These are phyloP conservation scores for Carpinus fangiana DNA, from an alignment of 306 rosid species.

Conservation along the genomic window DNA sequence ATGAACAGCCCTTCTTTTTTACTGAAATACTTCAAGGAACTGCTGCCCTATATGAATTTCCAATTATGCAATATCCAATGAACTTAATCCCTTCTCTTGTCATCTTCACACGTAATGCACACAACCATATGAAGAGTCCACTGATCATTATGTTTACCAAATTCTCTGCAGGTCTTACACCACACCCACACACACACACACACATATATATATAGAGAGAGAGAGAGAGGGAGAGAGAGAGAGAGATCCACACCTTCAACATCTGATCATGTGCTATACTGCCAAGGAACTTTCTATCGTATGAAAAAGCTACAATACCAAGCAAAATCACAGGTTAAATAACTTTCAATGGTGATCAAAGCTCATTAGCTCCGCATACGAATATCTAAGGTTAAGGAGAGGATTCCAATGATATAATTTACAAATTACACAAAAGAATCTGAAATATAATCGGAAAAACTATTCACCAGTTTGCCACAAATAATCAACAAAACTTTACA, in stretches of 20 bases:
- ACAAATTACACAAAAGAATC: not conserved
- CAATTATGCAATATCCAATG: no score
- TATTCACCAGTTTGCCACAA: not conserved
- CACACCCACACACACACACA: no score
- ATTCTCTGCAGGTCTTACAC: not conserved
- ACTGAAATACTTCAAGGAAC: no score
- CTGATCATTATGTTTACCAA: not conserved
- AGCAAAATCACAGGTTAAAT: constrained; percentile 31
- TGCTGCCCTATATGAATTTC: no score
- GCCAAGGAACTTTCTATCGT: constrained; percentile 72
- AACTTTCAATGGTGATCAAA: not conserved
- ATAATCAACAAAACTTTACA: not conserved
- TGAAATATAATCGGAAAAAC: not conserved
- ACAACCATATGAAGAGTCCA: not conserved
- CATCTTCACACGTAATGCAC: no score
- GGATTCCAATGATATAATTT: not conserved
- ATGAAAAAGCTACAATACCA: constrained; percentile 71
- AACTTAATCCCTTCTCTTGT: no score
- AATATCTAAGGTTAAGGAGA: not conserved
- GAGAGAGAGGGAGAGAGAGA: constrained; percentile 12
- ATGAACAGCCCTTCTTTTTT: no score
- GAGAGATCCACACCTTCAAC: constrained; percentile 63
- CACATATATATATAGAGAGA: not conserved
- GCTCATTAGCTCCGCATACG: not conserved
- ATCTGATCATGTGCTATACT: constrained; percentile 78